phyloP scores from a whole-genome alignment of 2,329 filamentous ascomycete species.

The Diplodia intermedia region DNA sequence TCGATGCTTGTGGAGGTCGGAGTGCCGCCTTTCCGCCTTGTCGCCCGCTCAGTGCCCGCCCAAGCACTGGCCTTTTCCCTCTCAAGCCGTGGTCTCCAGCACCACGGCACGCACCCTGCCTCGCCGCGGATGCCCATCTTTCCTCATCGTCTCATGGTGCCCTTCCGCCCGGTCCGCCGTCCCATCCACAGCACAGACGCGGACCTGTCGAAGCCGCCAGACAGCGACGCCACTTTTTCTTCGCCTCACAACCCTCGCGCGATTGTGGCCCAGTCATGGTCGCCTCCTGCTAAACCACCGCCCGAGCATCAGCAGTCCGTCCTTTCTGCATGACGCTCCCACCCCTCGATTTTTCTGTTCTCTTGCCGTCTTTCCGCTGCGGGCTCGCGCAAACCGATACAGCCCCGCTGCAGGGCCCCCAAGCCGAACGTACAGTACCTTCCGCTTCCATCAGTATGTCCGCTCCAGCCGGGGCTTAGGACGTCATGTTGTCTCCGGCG shows the following conservation, averaged over 20 bases:
- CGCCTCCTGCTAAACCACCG: neutral
- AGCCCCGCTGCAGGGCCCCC: neutral
- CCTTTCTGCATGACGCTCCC: neutral
- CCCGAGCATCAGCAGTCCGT: neutral
- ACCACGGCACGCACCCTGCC: neutral
- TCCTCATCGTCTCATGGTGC: neutral
- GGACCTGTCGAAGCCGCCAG: neutral
- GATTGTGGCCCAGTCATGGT: neutral
- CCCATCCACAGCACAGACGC: neutral
- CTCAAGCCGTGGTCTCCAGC: neutral
- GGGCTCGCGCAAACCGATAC: neutral
- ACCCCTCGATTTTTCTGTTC: neutral
- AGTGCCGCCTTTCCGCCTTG: neutral
- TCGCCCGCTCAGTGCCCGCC: constrained; percentile 1
- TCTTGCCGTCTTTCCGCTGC: neutral
- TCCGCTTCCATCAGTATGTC: neutral
- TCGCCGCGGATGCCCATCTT: constrained; percentile 15
- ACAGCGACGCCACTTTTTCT: neutral
- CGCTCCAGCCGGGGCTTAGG: neutral
- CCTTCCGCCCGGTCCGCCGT: constrained; percentile 26
- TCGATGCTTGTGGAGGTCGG: neutral
- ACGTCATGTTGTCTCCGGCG: neutral
- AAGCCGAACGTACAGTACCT: neutral
- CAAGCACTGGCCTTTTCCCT: constrained; percentile 7
- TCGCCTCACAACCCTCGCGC: neutral